Evolutionary conservation across 305 asterid genomes (phyloP).

Genomic region (Plantago coronopus): DNA sequence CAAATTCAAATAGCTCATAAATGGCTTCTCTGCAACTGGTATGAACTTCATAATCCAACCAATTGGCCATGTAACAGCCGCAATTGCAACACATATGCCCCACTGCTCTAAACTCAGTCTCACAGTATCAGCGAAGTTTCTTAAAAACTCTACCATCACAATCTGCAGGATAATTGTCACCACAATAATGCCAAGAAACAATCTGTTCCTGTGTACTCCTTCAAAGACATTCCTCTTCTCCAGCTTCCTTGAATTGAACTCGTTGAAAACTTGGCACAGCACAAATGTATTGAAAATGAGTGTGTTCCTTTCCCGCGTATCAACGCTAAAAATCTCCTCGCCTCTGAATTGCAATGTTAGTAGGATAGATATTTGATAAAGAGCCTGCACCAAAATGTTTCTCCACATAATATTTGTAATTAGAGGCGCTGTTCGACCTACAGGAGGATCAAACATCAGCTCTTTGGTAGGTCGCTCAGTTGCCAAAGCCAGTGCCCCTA

Average conservation of each 20-base stretch:
- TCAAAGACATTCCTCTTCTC: constrained; percentile 46
- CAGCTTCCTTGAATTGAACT: constrained; percentile 41
- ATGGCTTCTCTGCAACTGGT: constrained; percentile 33
- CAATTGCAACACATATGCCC: constrained; percentile 42
- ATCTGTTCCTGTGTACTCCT: constrained; percentile 31
- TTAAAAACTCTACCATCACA: constrained; percentile 44
- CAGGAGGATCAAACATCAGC: constrained; percentile 37
- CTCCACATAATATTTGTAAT: constrained; percentile 50
- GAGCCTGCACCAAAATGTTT: constrained; percentile 36
- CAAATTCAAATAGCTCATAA: constrained; percentile 27
- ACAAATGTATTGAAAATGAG: constrained; percentile 40
- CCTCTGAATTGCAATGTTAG: constrained; percentile 36
- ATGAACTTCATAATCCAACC: constrained; percentile 46
- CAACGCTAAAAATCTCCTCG: constrained; percentile 20
- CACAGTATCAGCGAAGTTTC: constrained; percentile 40
- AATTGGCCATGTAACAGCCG: constrained; percentile 42
- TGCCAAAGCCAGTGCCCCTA: constrained; percentile 53
- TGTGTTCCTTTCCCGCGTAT: constrained; percentile 30
- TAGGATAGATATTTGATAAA: constrained; percentile 37
- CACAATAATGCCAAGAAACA: constrained; percentile 39
- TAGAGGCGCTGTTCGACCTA: constrained; percentile 39
- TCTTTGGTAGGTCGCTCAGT: constrained; percentile 36
- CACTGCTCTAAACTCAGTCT: constrained; percentile 32
- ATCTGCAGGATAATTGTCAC: constrained; percentile 35
- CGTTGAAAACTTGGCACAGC: constrained; percentile 48